These are phyloP conservation scores for Trametes cinnabarina DNA, from an alignment of 768 basidiomycete genomes.

Conservation along the genomic window DNA sequence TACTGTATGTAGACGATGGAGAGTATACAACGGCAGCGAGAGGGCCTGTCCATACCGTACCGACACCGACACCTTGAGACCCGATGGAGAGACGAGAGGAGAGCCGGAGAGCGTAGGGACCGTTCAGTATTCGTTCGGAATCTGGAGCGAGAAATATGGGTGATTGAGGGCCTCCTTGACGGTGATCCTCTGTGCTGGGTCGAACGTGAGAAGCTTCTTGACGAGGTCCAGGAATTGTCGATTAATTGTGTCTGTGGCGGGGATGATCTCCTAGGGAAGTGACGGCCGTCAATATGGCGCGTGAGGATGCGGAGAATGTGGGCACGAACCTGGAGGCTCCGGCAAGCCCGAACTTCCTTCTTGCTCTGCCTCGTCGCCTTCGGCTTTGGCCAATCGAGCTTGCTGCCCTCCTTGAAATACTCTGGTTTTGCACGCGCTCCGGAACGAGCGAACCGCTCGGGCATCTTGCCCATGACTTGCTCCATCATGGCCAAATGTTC, in stretches of 20 bases:
- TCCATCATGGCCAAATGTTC: constrained; percentile 99
- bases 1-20: constrained; percentile 24
- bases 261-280: constrained; percentile 74
- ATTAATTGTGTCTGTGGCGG: constrained; percentile 69
- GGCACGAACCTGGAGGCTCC: constrained; percentile 64
- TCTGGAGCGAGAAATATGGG: constrained; percentile 74
- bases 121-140: constrained; percentile 65
- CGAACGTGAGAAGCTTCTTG: constrained; percentile 82
- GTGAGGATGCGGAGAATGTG: neutral
- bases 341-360: constrained; percentile 89
- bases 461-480: constrained; percentile 98
- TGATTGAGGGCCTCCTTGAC: constrained; percentile 87
- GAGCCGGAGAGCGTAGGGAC: constrained; percentile 1
- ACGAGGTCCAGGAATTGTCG: constrained; percentile 86
- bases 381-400: constrained; percentile 90
- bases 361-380: constrained; percentile 86
- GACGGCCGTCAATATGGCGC: constrained; percentile 1
- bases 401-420: constrained; percentile 84
- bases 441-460: constrained; percentile 74
- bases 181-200: constrained; percentile 83
- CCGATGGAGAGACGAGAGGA: constrained; percentile 7
- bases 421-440: constrained; percentile 84
- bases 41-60: constrained; percentile 26
- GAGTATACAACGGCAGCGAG: constrained; percentile 26
- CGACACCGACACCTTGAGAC: constrained; percentile 19